Evolutionary conservation across 192 early-diverging fungal genomes (phyloP).

Genomic region (Martensiomyces pterosporus): DNA sequence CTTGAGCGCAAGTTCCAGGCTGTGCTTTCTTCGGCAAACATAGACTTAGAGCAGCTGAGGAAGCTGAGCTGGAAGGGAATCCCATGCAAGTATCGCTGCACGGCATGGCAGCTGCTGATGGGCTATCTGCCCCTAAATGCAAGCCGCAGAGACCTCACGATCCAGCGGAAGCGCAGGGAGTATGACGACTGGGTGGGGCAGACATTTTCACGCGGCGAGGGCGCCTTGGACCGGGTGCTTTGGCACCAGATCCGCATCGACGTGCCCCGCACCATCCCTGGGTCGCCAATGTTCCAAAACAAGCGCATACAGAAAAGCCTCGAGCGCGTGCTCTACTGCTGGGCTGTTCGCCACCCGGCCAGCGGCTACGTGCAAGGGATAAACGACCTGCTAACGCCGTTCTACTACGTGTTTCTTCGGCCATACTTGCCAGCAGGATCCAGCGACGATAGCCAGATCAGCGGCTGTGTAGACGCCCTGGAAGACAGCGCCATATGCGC

Average conservation of each 20-base stretch:
- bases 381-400: conserved; percentile 96
- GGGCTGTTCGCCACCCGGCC: conserved; percentile 98
- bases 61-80: conserved; percentile 93
- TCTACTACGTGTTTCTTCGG: conserved; percentile 88
- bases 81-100: conserved; percentile 76
- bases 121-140: conserved; percentile 89
- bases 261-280: conserved; percentile 85
- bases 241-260: conserved; percentile 98
- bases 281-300: conserved; percentile 79
- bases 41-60: conserved; percentile 71
- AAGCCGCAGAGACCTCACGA: conserved; percentile 73
- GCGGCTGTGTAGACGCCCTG: conserved; percentile 34
- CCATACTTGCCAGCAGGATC: conserved; percentile 5
- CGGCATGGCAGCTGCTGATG: conserved; percentile 92
- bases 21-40: conserved; percentile 55
- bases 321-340: conserved; percentile 90
- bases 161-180: conserved; percentile 88
- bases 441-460: too few relatives aligned
- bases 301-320: conserved; percentile 79
- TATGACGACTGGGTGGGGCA: conserved; percentile 82
- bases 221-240: conserved; percentile 75
- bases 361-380: conserved; percentile 99
- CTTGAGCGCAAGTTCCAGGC: conserved; percentile 52
- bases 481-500: conserved; percentile 55
- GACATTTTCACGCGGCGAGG: conserved; percentile 76